Evolutionary conservation across 495 filamentous ascomycete genomes (phyloP).

Genomic region (Xylaria sp.): DNA sequence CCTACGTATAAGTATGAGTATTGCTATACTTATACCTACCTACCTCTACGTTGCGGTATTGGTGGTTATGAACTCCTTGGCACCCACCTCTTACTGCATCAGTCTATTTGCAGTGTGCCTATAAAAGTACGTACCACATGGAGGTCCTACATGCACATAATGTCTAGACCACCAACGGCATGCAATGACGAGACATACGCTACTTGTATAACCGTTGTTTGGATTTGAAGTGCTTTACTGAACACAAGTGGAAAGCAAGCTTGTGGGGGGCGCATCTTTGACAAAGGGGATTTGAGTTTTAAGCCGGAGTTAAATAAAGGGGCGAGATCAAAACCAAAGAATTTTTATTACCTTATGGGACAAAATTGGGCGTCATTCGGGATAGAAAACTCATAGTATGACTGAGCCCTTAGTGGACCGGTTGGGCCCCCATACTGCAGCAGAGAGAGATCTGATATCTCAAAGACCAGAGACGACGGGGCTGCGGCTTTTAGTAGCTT

Average conservation of each 20-base stretch:
- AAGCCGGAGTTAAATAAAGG: neutral
- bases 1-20: slow-evolving; percentile 1
- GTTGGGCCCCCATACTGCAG: neutral
- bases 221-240: neutral
- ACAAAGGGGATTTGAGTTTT: slow-evolving; percentile 9
- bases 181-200: neutral
- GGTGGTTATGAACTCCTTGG: slow-evolving; percentile 8
- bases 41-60: neutral
- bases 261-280: neutral
- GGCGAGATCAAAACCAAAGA: neutral
- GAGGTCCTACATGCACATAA: too few relatives aligned
- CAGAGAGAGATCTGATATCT: slow-evolving; percentile 10
- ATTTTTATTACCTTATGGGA: neutral
- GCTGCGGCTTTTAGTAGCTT: neutral
- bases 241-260: neutral
- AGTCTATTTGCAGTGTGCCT: neutral
- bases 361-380: neutral
- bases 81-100: slow-evolving; percentile 3
- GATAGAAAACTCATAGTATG: neutral
- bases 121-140: neutral
- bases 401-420: neutral
- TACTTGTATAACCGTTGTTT: too few relatives aligned
- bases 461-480: neutral
- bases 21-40: neutral
- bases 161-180: neutral